Evolutionary conservation across 2,329 filamentous ascomycete species (phyloP).

Genomic region (Botryosphaeria dothidea): DNA sequence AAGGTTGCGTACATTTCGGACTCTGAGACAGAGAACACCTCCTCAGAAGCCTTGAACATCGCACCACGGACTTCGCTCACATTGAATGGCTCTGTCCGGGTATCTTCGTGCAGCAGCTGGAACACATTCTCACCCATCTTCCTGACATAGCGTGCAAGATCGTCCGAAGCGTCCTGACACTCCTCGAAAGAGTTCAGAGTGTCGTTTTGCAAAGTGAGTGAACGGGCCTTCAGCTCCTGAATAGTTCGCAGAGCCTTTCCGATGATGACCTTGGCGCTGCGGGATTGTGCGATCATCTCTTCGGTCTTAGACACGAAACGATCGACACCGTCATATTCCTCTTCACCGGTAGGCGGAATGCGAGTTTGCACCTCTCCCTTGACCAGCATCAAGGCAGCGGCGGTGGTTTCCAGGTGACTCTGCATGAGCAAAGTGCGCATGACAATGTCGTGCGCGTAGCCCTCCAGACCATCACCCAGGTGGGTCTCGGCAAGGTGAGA

Average conservation of each 20-base stretch:
- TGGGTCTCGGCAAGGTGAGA: slow-evolving; percentile 83
- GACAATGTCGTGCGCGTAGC: slow-evolving; percentile 75
- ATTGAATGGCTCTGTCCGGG: slow-evolving; percentile 46
- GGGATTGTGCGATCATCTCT: slow-evolving; percentile 69
- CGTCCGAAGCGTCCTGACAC: slow-evolving; percentile 64
- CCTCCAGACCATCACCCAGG: slow-evolving; percentile 67
- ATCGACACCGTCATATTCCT: slow-evolving; percentile 59
- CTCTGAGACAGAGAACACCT: slow-evolving; percentile 54
- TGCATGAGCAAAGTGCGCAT: slow-evolving; percentile 77
- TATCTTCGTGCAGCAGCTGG: slow-evolving; percentile 68
- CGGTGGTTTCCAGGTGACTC: slow-evolving; percentile 77
- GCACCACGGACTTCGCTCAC: slow-evolving; percentile 18
- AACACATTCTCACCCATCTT: slow-evolving; percentile 68
- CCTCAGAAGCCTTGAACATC: slow-evolving; percentile 15
- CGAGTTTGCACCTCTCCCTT: slow-evolving; percentile 68
- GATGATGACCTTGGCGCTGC: slow-evolving; percentile 80
- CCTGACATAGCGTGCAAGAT: slow-evolving; percentile 67
- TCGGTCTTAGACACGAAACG: slow-evolving; percentile 73
- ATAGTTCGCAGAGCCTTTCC: slow-evolving; percentile 76
- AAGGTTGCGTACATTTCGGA: slow-evolving; percentile 71
- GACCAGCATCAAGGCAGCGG: slow-evolving; percentile 64
- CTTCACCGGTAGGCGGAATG: slow-evolving; percentile 57
- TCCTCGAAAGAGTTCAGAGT: slow-evolving; percentile 69
- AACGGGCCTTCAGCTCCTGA: slow-evolving; percentile 74
- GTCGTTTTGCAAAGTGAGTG: slow-evolving; percentile 70